These are phyloP conservation scores for Corrigiola litoralis DNA, from an alignment of 179 eudicot genomes.

Conservation along the genomic window DNA sequence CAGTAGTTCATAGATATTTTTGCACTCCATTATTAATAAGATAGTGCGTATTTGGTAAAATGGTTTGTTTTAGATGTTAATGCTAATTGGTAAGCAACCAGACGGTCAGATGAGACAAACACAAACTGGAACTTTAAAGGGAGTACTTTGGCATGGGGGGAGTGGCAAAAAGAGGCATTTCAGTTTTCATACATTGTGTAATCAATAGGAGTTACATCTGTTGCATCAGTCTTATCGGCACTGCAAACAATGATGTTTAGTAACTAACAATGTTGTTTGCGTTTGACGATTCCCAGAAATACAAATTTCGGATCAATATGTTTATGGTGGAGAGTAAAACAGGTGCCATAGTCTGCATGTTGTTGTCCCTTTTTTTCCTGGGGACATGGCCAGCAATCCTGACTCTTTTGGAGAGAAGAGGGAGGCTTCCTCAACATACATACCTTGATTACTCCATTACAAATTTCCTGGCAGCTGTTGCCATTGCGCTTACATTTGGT, in stretches of 20 bases:
- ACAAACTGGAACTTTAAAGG: too few relatives aligned
- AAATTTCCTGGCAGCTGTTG: constrained; percentile 78
- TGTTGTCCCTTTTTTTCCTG: constrained; percentile 61
- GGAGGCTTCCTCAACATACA: constrained; percentile 93
- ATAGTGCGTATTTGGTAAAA: too few relatives aligned
- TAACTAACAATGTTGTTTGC: background rate
- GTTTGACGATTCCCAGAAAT: constrained; percentile 6
- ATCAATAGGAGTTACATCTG: too few relatives aligned
- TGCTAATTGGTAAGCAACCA: too few relatives aligned
- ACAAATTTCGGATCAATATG: constrained; percentile 41
- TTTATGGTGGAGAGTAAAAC: constrained; percentile 87
- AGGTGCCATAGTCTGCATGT: constrained; percentile 91
- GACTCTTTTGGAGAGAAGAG: constrained; percentile 81
- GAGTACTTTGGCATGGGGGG: too few relatives aligned
- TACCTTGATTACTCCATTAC: constrained; percentile 87
- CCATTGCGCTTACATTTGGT: constrained; percentile 84
- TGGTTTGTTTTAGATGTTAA: too few relatives aligned
- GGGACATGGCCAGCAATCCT: constrained; percentile 98
- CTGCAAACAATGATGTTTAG: background rate
- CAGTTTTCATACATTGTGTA: too few relatives aligned
- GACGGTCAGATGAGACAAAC: too few relatives aligned
- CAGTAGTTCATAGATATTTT: too few relatives aligned
- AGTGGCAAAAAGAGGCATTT: too few relatives aligned
- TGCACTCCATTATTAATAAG: too few relatives aligned
- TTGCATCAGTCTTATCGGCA: too few relatives aligned